Base-by-base conservation (phyloP, 768 basidiomycete species). In the Trametes cubensis region DNA sequence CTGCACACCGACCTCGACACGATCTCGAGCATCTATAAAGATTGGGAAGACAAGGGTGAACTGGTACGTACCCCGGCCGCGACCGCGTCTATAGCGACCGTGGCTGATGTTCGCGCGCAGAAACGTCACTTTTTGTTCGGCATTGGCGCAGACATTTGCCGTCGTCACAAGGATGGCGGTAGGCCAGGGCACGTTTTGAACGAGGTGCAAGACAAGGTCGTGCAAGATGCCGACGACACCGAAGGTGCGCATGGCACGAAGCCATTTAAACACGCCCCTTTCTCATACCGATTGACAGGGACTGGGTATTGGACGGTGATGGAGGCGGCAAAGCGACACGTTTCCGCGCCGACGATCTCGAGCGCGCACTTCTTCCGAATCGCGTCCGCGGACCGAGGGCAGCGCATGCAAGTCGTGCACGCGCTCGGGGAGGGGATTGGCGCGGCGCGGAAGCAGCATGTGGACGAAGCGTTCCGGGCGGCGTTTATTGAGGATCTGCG, bases 361-460 rank as follows among this genome's bases (percentile, higher is more conserved):
- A 61, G 57, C 26, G 67, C 66, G 14, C 69, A 70, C 58, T 68
- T 70, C 45, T 59, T 67, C 54, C 66, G 68, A 23, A 62, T 69
- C 56, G 64, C 66, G n/a, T 67, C 68, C 26, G 49, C 68, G 11
- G 66, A 70, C 60, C 66, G 68, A 18, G 64, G 63, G 4, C 45
- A 63, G 39, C 58, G 68, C 44, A 65, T 69, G 51, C 17, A 54
- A 28, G 64, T 67, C 17, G 64, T 55, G 21, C 53, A 66, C 25
- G 63, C 42, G 39, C 63, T 68, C 25, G 60, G 61, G 17, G 38
- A 63, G 34, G 40, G 41, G 26, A 53, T 62, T 7, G 62, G 62
- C 2, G 62, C 59, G 18, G 65, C 61, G 23, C 40, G 61, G 49
- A 63, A 66, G 55, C 61, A 62, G 51, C 61, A 63, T 23, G 47